Conservation (phyloP, 2,329 filamentous ascomycete species). For the Fusarium denticulatum region DNA sequence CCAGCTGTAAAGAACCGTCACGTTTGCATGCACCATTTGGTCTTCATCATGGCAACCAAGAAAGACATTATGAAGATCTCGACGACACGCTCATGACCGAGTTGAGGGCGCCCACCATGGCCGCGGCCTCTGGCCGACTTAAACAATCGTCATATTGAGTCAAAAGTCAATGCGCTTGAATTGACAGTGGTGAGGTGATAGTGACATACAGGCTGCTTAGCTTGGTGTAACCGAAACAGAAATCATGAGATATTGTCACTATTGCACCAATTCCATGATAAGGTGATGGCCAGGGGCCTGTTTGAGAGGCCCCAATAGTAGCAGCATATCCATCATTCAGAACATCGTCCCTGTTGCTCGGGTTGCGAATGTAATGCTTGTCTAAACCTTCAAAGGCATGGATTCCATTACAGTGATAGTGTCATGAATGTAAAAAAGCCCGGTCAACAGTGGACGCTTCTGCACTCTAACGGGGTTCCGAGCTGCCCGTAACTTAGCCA, state of each 20-base stretch:
- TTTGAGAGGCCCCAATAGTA: conserved; percentile 26
- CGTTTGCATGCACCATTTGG: conserved; percentile 17
- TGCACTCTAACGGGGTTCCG: conserved; percentile 37
- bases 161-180: conserved; percentile 10
- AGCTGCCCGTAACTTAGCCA: conserved; percentile 34
- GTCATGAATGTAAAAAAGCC: conserved; percentile 4
- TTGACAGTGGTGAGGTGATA: conserved; percentile 10
- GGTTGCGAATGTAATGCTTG: conserved; percentile 27
- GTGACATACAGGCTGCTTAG: background rate
- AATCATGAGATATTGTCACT: conserved; percentile 30
- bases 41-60: conserved; percentile 17
- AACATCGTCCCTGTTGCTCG: conserved; percentile 12
- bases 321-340: conserved; percentile 5
- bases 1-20: conserved; percentile 29
- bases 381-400: conserved; percentile 31
- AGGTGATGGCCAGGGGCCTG: conserved; percentile 3
- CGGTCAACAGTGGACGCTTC: conserved; percentile 29
- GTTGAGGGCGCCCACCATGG: conserved; percentile 11
- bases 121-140: conserved; percentile 25
- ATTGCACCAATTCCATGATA: conserved; percentile 18
- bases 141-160: conserved; percentile 25
- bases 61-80: conserved; percentile 7
- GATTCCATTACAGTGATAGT: conserved; percentile 22
- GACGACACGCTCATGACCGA: background rate
- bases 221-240: conserved; percentile 22